A percentile compares a stretch with the other conserved stretches of the same genome.
Conservation (phyloP, 2,329 filamentous ascomycete genomes). For the Stemphylium beticola region DNA sequence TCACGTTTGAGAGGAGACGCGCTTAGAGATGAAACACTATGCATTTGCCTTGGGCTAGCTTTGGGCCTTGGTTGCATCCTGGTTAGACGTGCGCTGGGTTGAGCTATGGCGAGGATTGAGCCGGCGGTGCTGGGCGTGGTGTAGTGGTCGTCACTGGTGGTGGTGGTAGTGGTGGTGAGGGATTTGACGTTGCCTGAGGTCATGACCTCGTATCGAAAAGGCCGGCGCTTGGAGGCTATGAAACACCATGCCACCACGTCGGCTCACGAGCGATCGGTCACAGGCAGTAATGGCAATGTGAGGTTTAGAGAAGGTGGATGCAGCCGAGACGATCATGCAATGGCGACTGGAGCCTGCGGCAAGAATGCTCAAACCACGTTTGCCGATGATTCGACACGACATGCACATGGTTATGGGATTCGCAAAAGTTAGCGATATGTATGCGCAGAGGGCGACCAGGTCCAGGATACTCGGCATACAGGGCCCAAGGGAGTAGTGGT, state of each 20-base stretch:
- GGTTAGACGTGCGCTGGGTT: slow-evolving; percentile 6
- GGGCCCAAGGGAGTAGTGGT: slow-evolving; percentile 9
- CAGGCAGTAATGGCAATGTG: not conserved
- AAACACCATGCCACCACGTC: not conserved
- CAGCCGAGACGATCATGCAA: slow-evolving; percentile 20
- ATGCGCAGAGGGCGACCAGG: not conserved
- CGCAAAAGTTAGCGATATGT: slow-evolving; percentile 15
- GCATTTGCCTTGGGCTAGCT: not conserved
- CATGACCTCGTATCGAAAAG: slow-evolving; percentile 9
- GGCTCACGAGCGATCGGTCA: not conserved
- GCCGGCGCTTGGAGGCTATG: slow-evolving; percentile 7
- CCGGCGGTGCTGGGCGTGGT: slow-evolving; percentile 1
- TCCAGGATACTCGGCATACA: slow-evolving; percentile 15
- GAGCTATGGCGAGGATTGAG: slow-evolving; percentile 5
- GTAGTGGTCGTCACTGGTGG: not conserved
- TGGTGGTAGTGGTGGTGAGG: not conserved
- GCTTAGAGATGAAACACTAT: slow-evolving; percentile 7
- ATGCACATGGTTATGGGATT: slow-evolving; percentile 12
- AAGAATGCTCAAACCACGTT: slow-evolving; percentile 20
- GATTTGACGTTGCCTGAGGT: slow-evolving; percentile 15
- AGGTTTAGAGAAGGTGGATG: slow-evolving; percentile 9
- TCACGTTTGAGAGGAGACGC: slow-evolving; percentile 1
- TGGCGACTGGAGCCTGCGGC: not conserved
- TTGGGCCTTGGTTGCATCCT: slow-evolving; percentile 7
- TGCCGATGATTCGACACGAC: slow-evolving; percentile 27